Base-by-base conservation (phyloP, 495 filamentous ascomycete species). In the Sabuloglossum arenarium region DNA sequence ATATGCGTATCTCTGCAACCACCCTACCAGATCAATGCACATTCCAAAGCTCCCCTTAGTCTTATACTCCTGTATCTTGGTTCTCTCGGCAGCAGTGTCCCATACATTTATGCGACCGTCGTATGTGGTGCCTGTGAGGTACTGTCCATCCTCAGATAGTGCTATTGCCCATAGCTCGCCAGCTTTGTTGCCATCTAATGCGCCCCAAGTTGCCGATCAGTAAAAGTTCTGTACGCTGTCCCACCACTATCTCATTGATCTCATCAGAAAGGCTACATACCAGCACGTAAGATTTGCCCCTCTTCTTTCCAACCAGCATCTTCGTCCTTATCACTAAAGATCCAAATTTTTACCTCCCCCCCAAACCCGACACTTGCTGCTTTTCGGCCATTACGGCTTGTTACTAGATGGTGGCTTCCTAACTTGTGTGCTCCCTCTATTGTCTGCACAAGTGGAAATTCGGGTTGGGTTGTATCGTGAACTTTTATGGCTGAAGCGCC, bases 1-100 rank as follows among this genome's bases (percentile, higher is more conserved):
- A 25, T 58, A 4, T 61, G 63, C 16, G 62, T 54, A 21, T 49
- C 19, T n/a, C 57, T 21, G 32, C 53, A n/a, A 43, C 27, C 39
- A 34, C 70, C n/a, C 55, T 68, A 84, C 81, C 64, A 96, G 65
- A 65, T 94, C 90, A 55, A 98, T 79, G 62, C 81, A 83, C 67
- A 88, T 81, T 14, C 88, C 91, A 69, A 94, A 97, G 56, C 80
- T 83, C 30, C 82, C 82, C 43, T 94, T 94, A 0, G 93, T 96
- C 67, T 94, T 85, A 61, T 88, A 94, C 59, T 88, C 79, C 56
- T 79, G 75, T 54, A 94, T 80, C 61, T 78, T 80, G 42, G 71
- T 69, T 9, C 71, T 73, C 49, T 66, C 60, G 19, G 66, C 67
- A 56, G 60, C 64, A 28, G 86, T 64, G 64, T 94, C 83, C 88